phyloP scores from a whole-genome alignment of 208 protist genomes.

The Leishmania martiniquensis region DNA sequence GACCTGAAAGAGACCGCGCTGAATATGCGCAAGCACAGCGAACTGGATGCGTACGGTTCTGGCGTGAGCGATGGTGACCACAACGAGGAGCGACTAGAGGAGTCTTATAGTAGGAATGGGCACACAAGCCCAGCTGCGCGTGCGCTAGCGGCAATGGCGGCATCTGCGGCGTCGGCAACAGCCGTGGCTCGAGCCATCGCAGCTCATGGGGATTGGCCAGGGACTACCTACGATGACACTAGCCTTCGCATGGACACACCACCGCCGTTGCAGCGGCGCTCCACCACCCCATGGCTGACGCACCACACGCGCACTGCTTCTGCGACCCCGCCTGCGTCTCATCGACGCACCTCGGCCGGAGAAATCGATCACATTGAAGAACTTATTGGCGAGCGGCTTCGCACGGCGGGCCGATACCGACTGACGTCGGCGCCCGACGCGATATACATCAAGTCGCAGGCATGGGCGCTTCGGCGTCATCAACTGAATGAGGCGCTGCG shows the following conservation, averaged over 20 bases:
- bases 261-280: neutral
- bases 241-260: neutral
- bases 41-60: neutral
- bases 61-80: neutral
- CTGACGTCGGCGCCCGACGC: constrained; percentile 33
- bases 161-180: neutral
- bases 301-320: neutral
- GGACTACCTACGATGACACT: neutral
- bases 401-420: constrained; percentile 43
- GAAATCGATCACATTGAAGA: constrained; percentile 31
- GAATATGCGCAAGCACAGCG: neutral
- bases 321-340: neutral
- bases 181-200: constrained; percentile 23
- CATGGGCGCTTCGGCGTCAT: constrained; percentile 43
- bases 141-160: neutral
- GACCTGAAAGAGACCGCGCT: constrained; percentile 11
- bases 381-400: constrained; percentile 35
- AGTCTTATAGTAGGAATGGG: too few relatives aligned
- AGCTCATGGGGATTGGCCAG: constrained; percentile 4
- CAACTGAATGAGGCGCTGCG: constrained; percentile 29
- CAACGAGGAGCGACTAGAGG: neutral
- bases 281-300: constrained; percentile 5
- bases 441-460: constrained; percentile 64
- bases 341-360: neutral
- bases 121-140: neutral